Conservation (phyloP, 805 yeast species). For the Saccharomycopsis schoenii region DNA sequence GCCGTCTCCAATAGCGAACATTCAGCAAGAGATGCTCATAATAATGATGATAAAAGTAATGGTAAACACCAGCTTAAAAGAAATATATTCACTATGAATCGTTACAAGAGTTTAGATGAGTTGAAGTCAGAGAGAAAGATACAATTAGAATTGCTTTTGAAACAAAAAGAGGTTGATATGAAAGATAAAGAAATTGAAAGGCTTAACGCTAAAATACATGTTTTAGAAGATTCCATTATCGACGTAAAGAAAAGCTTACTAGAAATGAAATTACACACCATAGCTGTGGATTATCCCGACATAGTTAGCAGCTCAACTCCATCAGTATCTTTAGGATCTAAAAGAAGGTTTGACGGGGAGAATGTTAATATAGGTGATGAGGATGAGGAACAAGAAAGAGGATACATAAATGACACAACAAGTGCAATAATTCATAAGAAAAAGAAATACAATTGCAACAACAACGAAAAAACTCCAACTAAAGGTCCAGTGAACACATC, state of each 20-base stretch:
- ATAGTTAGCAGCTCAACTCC: conserved; percentile 7
- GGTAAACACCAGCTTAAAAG: background rate
- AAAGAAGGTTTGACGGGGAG: background rate
- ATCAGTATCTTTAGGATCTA: background rate
- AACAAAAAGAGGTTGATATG: conserved; percentile 2
- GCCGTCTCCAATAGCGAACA: background rate
- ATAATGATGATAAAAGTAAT: background rate
- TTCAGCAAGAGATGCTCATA: background rate
- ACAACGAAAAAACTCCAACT: background rate
- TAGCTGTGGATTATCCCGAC: background rate
- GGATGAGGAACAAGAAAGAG: background rate
- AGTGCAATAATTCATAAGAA: too few relatives aligned
- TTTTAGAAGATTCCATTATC: conserved; percentile 8
- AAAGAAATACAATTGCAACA: background rate
- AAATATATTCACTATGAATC: background rate
- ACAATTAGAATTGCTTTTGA: background rate
- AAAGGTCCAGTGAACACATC: background rate
- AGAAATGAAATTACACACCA: conserved; percentile 6
- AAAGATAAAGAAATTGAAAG: conserved; percentile 11
- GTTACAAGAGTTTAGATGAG: background rate
- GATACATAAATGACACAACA: background rate
- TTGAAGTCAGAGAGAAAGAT: background rate
- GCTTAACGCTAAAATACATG: conserved; percentile 10
- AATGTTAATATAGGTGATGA: background rate
- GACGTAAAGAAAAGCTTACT: conserved; percentile 8